Base-by-base conservation (phyloP, 2,329 filamentous ascomycete species). In the Colletotrichum endophyticum region DNA sequence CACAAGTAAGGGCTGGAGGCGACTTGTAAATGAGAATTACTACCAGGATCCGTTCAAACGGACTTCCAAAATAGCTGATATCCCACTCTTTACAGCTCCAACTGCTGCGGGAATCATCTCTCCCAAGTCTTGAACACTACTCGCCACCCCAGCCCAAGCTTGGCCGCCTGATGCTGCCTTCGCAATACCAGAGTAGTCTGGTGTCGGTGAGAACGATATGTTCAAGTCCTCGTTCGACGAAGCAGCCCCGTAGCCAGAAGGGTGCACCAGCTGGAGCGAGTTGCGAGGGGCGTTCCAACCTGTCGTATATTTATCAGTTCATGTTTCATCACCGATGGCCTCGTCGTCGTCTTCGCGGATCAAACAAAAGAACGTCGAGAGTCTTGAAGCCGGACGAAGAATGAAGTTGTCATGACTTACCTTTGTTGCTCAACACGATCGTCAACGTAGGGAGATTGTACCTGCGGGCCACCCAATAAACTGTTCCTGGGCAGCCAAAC, bases 341-440 rank as follows among this genome's bases (percentile, higher is more conserved):
- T 80, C 9, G 11, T 22, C 44, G 1, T 22, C 44, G 12, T 53
- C n/a, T 13, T 4, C 2, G 6, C 0, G 2, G 4, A 13, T 4
- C n/a, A 22, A 53, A 22, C n/a, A 8, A 53, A 13, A 22, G 4
- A 3, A 13, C 1, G 2, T 53, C n/a, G n/a, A 53, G 6, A 22
- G n/a, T 53, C 6, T n/a, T 9, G 44, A 25, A 53, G 11, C 44
- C 1, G 6, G 44, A 13, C 3, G 44, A 53, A 22, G n/a, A 19
- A 8, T 22, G 44, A 53, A 53, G 11, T 53, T 13, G 11, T n/a
- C 16, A 30, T 28, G 5, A 79, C 83, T 80, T 34, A 85, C 90
- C 90, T 78, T 89, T 88, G 82, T 92, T 92, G 79, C 91, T 92
- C 34, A 92, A 81, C 6, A 91, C 87, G 73, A 91, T 87, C 0